Conservation (phyloP, 805 yeast species). For the Naumovozyma dairenensis region DNA sequence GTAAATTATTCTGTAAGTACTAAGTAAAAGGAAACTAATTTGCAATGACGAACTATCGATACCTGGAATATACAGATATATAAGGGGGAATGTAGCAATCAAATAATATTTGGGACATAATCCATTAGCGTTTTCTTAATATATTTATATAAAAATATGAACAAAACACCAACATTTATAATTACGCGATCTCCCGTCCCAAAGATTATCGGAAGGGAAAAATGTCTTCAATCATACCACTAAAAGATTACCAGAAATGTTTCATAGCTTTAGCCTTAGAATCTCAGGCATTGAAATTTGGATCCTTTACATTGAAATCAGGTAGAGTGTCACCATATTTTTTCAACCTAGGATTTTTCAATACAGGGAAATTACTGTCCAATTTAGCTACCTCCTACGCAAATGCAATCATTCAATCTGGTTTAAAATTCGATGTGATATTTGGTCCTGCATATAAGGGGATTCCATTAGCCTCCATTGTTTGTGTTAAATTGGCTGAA, state of each 20-base stretch:
- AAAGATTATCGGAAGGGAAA: too few species aligned
- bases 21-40: too few species aligned
- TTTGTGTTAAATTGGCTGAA: conserved; percentile 87
- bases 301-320: conserved; percentile 79
- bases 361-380: conserved; percentile 68
- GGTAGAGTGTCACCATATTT: conserved; percentile 95
- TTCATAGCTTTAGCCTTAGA: conserved; percentile 78
- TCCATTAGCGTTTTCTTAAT: too few species aligned
- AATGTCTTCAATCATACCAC: too few species aligned
- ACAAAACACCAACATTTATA: too few species aligned
- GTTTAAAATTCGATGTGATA: conserved; percentile 75
- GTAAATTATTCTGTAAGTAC: too few species aligned
- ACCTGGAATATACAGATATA: too few species aligned
- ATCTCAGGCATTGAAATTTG: conserved; percentile 76
- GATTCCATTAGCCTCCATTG: conserved; percentile 86
- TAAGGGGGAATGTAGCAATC: too few species aligned
- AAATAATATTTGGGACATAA: too few species aligned
- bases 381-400: conserved; percentile 85
- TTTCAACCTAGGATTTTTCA: conserved; percentile 86
- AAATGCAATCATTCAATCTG: conserved; percentile 69
- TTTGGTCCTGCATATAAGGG: conserved; percentile 99
- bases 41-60: too few species aligned
- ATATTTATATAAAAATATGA: too few species aligned
- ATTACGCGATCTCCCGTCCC: too few species aligned
- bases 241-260: conserved; percentile 45